A percentile compares a stretch with the other conserved stretches of the same genome.
These are phyloP conservation scores for Fraxinus paxiana DNA, from an alignment of 305 asterid genomes.

Conservation along the genomic window DNA sequence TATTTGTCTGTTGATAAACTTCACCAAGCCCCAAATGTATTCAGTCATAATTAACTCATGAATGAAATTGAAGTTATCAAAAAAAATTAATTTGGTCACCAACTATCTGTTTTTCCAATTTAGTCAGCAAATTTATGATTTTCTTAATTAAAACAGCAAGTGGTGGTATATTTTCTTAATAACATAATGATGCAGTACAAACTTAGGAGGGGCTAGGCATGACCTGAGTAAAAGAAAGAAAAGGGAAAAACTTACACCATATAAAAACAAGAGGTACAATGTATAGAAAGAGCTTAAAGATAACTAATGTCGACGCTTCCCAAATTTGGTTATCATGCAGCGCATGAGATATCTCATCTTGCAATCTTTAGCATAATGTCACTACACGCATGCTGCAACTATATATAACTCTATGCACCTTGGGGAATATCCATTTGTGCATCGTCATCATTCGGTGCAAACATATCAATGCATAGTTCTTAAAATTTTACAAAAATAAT, in stretches of 20 bases:
- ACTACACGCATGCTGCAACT: background rate
- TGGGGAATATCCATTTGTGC: background rate
- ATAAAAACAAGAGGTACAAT: background rate
- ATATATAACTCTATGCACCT: background rate
- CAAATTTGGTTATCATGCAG: background rate
- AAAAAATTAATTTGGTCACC: background rate
- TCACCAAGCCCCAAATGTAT: background rate
- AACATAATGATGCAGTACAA: background rate
- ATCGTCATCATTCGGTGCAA: background rate
- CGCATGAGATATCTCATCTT: background rate
- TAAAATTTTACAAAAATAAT: background rate
- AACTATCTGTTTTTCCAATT: background rate
- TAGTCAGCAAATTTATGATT: background rate
- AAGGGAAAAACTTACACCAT: background rate
- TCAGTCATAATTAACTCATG: background rate
- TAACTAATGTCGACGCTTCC: background rate
- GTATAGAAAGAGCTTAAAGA: background rate
- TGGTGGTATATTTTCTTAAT: background rate
- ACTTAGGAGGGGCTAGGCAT: background rate
- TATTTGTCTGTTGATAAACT: background rate
- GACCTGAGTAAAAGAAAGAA: background rate
- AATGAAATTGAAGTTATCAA: background rate
- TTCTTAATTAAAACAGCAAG: background rate
- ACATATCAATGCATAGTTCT: background rate
- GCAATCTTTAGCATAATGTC: background rate